phyloP scores from a whole-genome alignment of 2,329 filamentous ascomycete genomes.

The Neodidymelliopsis sp. region DNA sequence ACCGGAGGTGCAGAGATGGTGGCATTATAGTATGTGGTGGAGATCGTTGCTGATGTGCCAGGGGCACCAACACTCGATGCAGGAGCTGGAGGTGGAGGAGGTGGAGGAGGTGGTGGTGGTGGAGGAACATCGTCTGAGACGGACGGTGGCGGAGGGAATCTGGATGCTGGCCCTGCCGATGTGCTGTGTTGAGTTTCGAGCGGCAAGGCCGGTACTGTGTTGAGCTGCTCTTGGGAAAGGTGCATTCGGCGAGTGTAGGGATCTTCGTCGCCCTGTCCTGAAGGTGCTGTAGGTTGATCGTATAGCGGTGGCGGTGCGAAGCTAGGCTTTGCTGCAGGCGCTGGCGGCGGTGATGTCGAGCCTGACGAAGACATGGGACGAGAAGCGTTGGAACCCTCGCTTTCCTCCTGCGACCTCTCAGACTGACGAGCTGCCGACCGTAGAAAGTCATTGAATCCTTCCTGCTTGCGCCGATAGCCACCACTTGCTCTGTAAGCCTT shows the following conservation, averaged over 20 bases:
- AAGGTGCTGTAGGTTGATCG: constrained; percentile 16
- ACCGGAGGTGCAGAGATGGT: constrained; percentile 82
- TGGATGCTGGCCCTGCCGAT: not conserved
- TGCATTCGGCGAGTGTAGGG: constrained; percentile 32
- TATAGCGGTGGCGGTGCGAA: constrained; percentile 58
- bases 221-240: constrained; percentile 22
- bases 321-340: constrained; percentile 35
- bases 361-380: constrained; percentile 23
- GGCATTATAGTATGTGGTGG: constrained; percentile 45
- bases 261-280: constrained; percentile 36
- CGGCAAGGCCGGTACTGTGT: constrained; percentile 18
- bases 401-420: constrained; percentile 20
- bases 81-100: constrained; percentile 56
- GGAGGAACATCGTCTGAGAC: constrained; percentile 22
- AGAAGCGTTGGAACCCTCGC: constrained; percentile 20
- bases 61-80: constrained; percentile 57
- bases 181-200: constrained; percentile 12
- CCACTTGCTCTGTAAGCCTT: constrained; percentile 37
- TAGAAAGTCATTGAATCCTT: constrained; percentile 37
- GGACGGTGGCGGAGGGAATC: constrained; percentile 21
- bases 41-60: constrained; percentile 14
- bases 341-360: constrained; percentile 17
- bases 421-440: constrained; percentile 22
- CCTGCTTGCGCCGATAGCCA: constrained; percentile 32
- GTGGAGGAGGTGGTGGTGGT: constrained; percentile 25